Evolutionary conservation across 2,329 filamentous ascomycete species (phyloP).

Genomic region (Myotisia sp.): DNA sequence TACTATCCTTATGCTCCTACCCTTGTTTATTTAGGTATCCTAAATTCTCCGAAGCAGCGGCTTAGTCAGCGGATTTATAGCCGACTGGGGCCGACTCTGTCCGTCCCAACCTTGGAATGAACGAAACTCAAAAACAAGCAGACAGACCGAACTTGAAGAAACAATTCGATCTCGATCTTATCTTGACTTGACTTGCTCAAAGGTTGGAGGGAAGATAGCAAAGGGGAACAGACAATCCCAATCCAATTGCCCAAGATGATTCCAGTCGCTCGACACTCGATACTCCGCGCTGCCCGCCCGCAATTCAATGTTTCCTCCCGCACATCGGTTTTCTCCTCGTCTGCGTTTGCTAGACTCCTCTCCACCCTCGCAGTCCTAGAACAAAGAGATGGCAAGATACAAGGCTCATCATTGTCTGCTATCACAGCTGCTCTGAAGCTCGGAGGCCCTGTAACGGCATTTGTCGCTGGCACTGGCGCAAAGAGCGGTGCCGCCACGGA

Average conservation of each 20-base stretch:
- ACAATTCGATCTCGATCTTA: no score
- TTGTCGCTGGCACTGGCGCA: conserved; percentile 68
- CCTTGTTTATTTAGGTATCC: no score
- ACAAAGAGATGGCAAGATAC: conserved; percentile 79
- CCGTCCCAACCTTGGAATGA: no score
- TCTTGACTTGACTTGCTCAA: no score
- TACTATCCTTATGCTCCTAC: no score
- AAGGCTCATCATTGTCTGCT: conserved; percentile 65
- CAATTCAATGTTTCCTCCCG: conserved; percentile 28
- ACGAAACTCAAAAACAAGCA: no score
- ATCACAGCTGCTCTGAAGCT: conserved; percentile 76
- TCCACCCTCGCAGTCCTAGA: conserved; percentile 87
- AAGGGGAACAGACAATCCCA: no score
- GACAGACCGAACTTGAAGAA: no score
- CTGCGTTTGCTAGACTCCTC: conserved; percentile 53
- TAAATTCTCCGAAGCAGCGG: no score
- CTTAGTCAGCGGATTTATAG: no score
- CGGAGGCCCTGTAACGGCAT: conserved; percentile 71
- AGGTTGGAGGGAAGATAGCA: no score
- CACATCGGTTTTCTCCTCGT: conserved; percentile 25
- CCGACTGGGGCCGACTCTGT: no score
- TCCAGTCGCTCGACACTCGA: conserved; percentile 25
- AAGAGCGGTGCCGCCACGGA: conserved; percentile 60
- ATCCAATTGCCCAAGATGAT: conserved; percentile 10
- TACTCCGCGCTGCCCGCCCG: conserved; percentile 32